A percentile compares a stretch with the other conserved stretches of the same genome.
These are phyloP conservation scores for Podila minutissima DNA, from an alignment of 192 early-diverging fungal species.

Conservation along the genomic window DNA sequence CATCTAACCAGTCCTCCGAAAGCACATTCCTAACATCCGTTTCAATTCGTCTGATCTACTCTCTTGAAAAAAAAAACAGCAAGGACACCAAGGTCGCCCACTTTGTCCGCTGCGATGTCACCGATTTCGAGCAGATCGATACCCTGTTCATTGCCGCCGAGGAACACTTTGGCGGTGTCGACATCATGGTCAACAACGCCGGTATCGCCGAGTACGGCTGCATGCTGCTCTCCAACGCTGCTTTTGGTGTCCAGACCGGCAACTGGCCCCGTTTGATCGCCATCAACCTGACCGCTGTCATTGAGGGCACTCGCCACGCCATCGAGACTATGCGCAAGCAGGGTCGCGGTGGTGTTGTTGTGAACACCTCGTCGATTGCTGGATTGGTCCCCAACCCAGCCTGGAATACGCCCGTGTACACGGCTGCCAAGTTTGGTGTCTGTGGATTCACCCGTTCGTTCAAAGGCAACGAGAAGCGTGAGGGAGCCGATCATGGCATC, in stretches of 20 bases:
- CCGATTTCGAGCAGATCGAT: slow-evolving; percentile 35
- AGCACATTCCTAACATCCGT: neutral
- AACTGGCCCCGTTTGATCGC: slow-evolving; percentile 66
- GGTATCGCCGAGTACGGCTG: slow-evolving; percentile 54
- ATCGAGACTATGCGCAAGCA: slow-evolving; percentile 63
- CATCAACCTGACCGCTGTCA: slow-evolving; percentile 76
- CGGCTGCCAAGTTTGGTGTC: slow-evolving; percentile 78
- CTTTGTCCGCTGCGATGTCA: slow-evolving; percentile 63
- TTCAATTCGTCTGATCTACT: neutral
- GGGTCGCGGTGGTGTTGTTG: slow-evolving; percentile 65
- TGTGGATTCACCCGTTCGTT: slow-evolving; percentile 66
- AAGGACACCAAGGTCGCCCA: slow-evolving; percentile 39
- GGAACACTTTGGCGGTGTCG: slow-evolving; percentile 61
- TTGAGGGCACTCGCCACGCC: slow-evolving; percentile 77
- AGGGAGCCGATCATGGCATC: slow-evolving; percentile 42
- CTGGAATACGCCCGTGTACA: slow-evolving; percentile 70
- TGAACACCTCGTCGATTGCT: slow-evolving; percentile 82
- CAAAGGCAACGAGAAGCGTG: slow-evolving; percentile 25
- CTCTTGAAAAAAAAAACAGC: slow-evolving; percentile 19
- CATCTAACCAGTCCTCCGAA: neutral
- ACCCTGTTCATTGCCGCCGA: slow-evolving; percentile 52
- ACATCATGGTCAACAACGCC: slow-evolving; percentile 71
- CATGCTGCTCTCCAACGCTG: no score
- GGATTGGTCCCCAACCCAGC: slow-evolving; percentile 62
- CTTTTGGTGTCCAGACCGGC: slow-evolving; percentile 3